phyloP scores from a whole-genome alignment of 805 yeast genomes.

The Novakomyces olei region DNA sequence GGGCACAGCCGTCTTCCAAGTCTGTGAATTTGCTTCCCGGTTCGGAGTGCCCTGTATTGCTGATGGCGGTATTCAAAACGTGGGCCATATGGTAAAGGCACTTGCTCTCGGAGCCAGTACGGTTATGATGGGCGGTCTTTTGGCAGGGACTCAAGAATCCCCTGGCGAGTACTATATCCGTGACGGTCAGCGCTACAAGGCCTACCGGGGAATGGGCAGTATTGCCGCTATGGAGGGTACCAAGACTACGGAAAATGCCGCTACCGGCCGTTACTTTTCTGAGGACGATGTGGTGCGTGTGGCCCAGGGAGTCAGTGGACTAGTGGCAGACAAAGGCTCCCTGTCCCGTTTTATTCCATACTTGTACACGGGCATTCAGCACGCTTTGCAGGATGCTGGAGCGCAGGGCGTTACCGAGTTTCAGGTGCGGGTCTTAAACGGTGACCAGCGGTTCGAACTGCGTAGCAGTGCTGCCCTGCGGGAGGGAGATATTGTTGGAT shows the following conservation, averaged over 20 bases:
- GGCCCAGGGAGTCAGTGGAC: constrained; percentile 97
- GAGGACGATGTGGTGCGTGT: constrained; percentile 88
- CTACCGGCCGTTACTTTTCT: constrained; percentile 93
- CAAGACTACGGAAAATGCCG: constrained; percentile 74
- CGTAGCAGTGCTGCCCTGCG: constrained; percentile 97
- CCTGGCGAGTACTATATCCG: constrained; percentile 97
- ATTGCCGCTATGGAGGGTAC: constrained; percentile 92
- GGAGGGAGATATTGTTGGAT: constrained; percentile 95
- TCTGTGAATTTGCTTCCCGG: constrained; percentile 75
- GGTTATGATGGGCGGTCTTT: constrained; percentile 99
- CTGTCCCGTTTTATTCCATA: constrained; percentile 84
- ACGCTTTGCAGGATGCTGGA: constrained; percentile 97
- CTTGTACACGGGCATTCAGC: constrained; percentile 86
- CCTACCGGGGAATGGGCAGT: constrained; percentile 99
- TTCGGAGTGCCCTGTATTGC: constrained; percentile 98
- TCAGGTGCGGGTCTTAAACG: constrained; percentile 38
- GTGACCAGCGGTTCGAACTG: constrained; percentile 76
- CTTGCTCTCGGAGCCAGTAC: constrained; percentile 88
- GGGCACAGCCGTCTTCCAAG: constrained; percentile 94
- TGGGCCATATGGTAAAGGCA: constrained; percentile 96
- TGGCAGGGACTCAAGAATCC: constrained; percentile 95
- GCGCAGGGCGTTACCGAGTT: constrained; percentile 41
- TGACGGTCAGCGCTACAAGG: constrained; percentile 92
- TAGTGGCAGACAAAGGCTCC: constrained; percentile 93
- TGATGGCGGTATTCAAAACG: constrained; percentile 97